Evolutionary conservation across 805 yeast genomes (phyloP), one percentile per base, ranked within the genome.

Genomic region (Groenewaldozyma tartarivorans): DNA sequence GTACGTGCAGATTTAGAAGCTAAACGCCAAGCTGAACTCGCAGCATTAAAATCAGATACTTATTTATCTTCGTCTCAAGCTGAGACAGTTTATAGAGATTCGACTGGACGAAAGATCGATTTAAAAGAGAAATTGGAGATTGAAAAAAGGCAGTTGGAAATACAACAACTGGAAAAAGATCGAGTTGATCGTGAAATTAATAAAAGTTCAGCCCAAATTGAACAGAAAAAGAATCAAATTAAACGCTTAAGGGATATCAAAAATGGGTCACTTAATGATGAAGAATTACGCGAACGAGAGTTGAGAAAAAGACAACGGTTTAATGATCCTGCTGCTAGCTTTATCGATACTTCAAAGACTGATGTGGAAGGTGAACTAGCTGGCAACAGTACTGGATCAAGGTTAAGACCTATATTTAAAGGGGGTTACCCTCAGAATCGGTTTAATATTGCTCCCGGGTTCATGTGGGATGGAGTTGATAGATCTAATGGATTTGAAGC

Each of bases 381-480:
- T n/a, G n/a, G n/a, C n/a, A 15, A 17, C 18, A 7, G 20, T 15
- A 49, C 35, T 35, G 35, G 31, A 4, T 60, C 56, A 13, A 33
- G 42, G 1, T 85, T 86, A 0, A 56, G 82, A 33, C 76, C 72
- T 35, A 56, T 72, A 1, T 86, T 79, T 50, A 56, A 61, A 21
- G 79, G 79, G 0, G 48, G 67, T 0, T 74, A 60, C 41, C 76
- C 84, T 0, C 74, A 73, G 17, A 88, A 88, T 55, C 63, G 97
- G 43, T 88, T 84, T 58, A 71, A 71, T 2, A 77, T 88, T 11
- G 61, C 63, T 3, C 94, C 96, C 0, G 96, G 96, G 0, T 66
- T 67, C 48, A 66, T 84, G 43, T 88, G 97, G 97, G 95, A 84
- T 58, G 96, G 96, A 0, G 78, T 88, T 1, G 88, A 85, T 60